Percentiles rank a stretch among this genome's conserved stretches.
phyloP scores from a whole-genome alignment of 2,329 filamentous ascomycete genomes.

The Teratosphaeria nubilosa region DNA sequence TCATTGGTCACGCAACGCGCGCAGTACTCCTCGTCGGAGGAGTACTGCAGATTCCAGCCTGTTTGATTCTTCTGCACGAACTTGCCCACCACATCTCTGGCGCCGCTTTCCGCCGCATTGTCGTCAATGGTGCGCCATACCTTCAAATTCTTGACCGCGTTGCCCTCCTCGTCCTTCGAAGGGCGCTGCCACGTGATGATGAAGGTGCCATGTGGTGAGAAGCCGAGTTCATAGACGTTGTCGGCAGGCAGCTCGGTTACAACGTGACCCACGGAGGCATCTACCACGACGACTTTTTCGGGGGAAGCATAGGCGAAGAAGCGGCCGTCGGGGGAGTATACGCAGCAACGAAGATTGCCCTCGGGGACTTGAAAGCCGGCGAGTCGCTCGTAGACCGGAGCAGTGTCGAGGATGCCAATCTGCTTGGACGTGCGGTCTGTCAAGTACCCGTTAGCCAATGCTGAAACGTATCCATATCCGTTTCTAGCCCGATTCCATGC shows the following conservation, averaged over 20 bases:
- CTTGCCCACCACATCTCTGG: slow-evolving; percentile 63
- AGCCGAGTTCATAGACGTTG: slow-evolving; percentile 88
- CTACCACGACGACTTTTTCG: slow-evolving; percentile 75
- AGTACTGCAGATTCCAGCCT: slow-evolving; percentile 97
- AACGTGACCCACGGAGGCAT: slow-evolving; percentile 65
- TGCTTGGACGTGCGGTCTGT: slow-evolving; percentile 86
- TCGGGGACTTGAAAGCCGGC: slow-evolving; percentile 74
- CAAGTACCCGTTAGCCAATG: not conserved
- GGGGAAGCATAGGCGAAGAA: slow-evolving; percentile 93
- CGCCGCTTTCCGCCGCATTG: slow-evolving; percentile 48
- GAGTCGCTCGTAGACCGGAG: slow-evolving; percentile 75
- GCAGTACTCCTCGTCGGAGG: slow-evolving; percentile 83
- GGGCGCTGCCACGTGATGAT: slow-evolving; percentile 95
- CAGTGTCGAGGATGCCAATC: slow-evolving; percentile 87
- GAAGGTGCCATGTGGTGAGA: slow-evolving; percentile 85
- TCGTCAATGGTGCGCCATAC: slow-evolving; percentile 82
- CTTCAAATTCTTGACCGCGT: slow-evolving; percentile 93
- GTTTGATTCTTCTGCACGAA: slow-evolving; percentile 95
- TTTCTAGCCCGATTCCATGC: not conserved
- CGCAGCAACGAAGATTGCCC: slow-evolving; percentile 88
- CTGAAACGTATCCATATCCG: slow-evolving; percentile 2
- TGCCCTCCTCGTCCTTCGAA: slow-evolving; percentile 82
- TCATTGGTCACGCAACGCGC: slow-evolving; percentile 92
- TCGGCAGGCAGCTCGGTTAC: slow-evolving; percentile 65
- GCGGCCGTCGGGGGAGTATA: slow-evolving; percentile 89